Conservation (phyloP, 345 rosid genomes). For the Excoecaria agallocha region DNA sequence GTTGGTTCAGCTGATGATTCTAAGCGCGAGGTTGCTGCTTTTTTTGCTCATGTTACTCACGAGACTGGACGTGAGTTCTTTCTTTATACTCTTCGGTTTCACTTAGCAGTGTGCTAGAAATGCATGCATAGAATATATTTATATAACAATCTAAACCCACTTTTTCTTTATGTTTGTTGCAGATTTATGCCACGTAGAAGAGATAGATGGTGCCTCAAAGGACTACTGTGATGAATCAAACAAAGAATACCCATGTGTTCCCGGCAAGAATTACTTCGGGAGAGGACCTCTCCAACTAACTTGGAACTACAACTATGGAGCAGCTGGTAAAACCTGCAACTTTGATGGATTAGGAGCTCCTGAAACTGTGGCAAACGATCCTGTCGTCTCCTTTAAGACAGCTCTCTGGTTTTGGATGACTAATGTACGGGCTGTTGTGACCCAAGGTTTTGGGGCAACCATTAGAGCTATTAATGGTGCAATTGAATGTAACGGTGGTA, state of each 20-base stretch:
- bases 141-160: too few species aligned
- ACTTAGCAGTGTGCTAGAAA: too few species aligned
- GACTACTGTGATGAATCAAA: constrained; percentile 45
- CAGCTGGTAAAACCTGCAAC: constrained; percentile 45
- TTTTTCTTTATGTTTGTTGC: neutral
- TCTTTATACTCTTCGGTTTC: too few species aligned
- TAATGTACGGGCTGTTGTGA: constrained; percentile 42
- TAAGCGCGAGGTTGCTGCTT: constrained; percentile 48
- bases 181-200: constrained; percentile 62
- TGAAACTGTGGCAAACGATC: constrained; percentile 55
- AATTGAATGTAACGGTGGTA: constrained; percentile 51
- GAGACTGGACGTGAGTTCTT: constrained; percentile 44
- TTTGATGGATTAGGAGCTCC: constrained; percentile 60
- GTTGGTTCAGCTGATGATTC: constrained; percentile 35
- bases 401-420: constrained; percentile 75
- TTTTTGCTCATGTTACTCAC: constrained; percentile 50
- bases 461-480: constrained; percentile 60
- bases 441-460: constrained; percentile 69
- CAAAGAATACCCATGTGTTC: constrained; percentile 51
- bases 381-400: constrained; percentile 54
- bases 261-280: constrained; percentile 55
- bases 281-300: constrained; percentile 68
- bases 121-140: too few species aligned
- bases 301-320: constrained; percentile 66
- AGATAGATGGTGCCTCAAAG: constrained; percentile 40